phyloP scores from a whole-genome alignment of 2,329 filamentous ascomycete species.

The Emmonsia crescens region DNA sequence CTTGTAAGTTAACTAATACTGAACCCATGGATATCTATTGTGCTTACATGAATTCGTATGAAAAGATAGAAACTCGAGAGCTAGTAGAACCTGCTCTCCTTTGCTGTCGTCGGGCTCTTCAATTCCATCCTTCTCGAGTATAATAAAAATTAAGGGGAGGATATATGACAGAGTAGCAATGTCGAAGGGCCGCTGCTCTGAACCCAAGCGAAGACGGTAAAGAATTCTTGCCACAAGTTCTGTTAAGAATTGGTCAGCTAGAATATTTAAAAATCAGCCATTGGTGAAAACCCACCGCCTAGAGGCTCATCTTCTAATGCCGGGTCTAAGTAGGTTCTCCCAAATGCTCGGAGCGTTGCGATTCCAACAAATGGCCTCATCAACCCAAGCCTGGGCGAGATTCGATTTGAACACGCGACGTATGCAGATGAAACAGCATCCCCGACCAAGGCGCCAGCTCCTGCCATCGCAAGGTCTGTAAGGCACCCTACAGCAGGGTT shows the following conservation, averaged over 20 bases:
- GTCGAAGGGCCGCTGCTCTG: slow-evolving; percentile 91
- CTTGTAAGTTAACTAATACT: slow-evolving; percentile 11
- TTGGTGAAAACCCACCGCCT: slow-evolving; percentile 41
- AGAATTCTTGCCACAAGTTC: slow-evolving; percentile 73
- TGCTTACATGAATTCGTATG: slow-evolving; percentile 64
- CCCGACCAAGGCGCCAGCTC: slow-evolving; percentile 70
- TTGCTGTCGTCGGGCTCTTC: slow-evolving; percentile 56
- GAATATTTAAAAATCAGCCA: neutral
- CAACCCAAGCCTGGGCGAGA: slow-evolving; percentile 61
- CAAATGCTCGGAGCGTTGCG: slow-evolving; percentile 70
- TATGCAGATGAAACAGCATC: slow-evolving; percentile 69
- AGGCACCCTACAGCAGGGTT: slow-evolving; percentile 66
- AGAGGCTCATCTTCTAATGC: slow-evolving; percentile 70
- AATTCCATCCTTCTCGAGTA: slow-evolving; percentile 70
- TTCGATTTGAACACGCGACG: slow-evolving; percentile 64
- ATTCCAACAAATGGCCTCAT: slow-evolving; percentile 76
- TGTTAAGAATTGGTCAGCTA: slow-evolving; percentile 18
- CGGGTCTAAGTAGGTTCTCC: slow-evolving; percentile 59
- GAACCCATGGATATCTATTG: neutral
- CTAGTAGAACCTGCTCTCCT: slow-evolving; percentile 78
- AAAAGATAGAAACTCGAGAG: slow-evolving; percentile 77
- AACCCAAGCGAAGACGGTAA: slow-evolving; percentile 79
- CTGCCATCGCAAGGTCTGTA: slow-evolving; percentile 59
- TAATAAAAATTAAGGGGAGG: slow-evolving; percentile 66
- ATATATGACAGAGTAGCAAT: slow-evolving; percentile 77